Base-by-base conservation (phyloP, 805 yeast species). In the Lipomyces kockii region DNA sequence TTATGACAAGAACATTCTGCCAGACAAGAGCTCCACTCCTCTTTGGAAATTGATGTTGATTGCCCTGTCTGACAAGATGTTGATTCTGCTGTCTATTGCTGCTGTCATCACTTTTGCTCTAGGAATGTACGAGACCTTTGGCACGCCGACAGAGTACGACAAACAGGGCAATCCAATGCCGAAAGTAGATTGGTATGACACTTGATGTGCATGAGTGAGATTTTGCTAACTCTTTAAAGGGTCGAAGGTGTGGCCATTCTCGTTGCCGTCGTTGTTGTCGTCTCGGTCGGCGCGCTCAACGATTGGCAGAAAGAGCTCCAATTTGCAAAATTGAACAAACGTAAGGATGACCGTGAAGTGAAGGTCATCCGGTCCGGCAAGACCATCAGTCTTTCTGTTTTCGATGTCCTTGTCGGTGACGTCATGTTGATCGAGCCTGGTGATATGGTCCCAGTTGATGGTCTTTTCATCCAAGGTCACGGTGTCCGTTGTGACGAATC, bases 231-330 rank as follows among this genome's bases (percentile, higher is more conserved):
- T 27, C 34, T 52, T n/a, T 56, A 3, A 9, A 59, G 62, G 70
- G 97, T 96, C 59, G 99, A 95, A 81, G 99, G 99, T 73, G 97
- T 93, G 51, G 99, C 99, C 53, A 95, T 95, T 76, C 85, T 95
- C 73, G 89, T 89, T 3, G 99, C 99, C 25, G 90, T 95, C 29
- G 74, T 86, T 3, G 94, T 95, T 67, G 98, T 95, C 43, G 97
- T 94, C 3, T 71, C 91, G 2, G 99, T 96, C 14, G 97, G 98
- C 60, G 95, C 97, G 1, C 89, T 86, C n/a, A 95, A 95, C 78
- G 99, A 95, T 79, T 95, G 90, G 81, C 97, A 95, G 77, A 96
- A 96, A 78, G 99, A 95, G 77, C 81, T 92, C 17, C 99, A 95
- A 77, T 95, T 95, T 78, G 90, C 91, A 61, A 89, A 87, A 72